Conservation (phyloP, 805 yeast genomes). For the Aciculoconidium aculeatum region DNA sequence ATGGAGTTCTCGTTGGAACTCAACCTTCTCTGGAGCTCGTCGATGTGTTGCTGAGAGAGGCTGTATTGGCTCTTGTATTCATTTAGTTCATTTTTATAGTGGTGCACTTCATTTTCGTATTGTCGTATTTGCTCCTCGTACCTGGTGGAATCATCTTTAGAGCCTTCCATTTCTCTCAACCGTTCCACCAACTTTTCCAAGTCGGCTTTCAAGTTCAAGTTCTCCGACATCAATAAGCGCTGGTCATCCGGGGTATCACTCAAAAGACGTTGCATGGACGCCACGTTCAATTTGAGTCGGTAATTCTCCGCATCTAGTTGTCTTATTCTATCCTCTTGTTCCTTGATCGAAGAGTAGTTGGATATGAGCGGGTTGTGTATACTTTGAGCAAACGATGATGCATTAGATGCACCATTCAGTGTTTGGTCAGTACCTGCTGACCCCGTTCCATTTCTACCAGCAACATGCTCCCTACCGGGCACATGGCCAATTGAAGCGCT, state of each 20-base stretch:
- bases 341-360: slow-evolving; percentile 18
- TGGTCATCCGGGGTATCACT: slow-evolving; percentile 19
- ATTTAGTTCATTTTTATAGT: neutral
- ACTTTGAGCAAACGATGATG: no score
- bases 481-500: no score
- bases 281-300: slow-evolving; percentile 19
- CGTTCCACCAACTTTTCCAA: slow-evolving; percentile 4
- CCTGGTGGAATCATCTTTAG: neutral
- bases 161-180: slow-evolving; percentile 2
- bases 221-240: slow-evolving; percentile 15
- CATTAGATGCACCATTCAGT: no score
- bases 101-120: neutral
- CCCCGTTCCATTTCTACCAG: no score
- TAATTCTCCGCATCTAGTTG: slow-evolving; percentile 18
- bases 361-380: no score
- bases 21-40: slow-evolving; percentile 1
- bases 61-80: no score
- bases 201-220: slow-evolving; percentile 11
- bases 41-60: neutral
- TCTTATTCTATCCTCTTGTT: slow-evolving; percentile 15
- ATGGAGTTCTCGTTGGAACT: neutral
- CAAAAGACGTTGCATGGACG: slow-evolving; percentile 17
- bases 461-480: no score
- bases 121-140: no score
- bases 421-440: no score